Evolutionary conservation across 108 stramenopile species (phyloP).

Genomic region (Nannochloropsis salina): DNA sequence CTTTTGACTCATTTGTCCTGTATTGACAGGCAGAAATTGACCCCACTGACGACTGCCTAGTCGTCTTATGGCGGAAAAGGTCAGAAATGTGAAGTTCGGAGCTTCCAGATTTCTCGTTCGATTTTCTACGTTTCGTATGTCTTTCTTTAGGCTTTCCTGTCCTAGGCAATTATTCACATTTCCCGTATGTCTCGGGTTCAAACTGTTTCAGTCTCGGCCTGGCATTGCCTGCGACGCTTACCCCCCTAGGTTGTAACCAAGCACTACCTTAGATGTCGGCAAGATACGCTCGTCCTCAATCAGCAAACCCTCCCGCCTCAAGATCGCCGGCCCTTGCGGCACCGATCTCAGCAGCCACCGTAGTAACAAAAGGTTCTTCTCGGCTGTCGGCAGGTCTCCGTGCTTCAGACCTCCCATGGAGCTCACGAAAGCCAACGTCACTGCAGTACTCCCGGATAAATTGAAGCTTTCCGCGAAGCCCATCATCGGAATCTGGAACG

Average conservation of each 20-base stretch:
- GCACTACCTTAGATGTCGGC: not conserved
- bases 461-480: slow-evolving; percentile 53
- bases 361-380: slow-evolving; percentile 7
- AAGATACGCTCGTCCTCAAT: not conserved
- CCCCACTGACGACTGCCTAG: too few relatives aligned
- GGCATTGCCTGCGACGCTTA: too few relatives aligned
- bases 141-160: too few relatives aligned
- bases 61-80: too few relatives aligned
- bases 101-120: too few relatives aligned
- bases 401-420: slow-evolving; percentile 28
- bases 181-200: too few relatives aligned
- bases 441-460: slow-evolving; percentile 46
- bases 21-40: too few relatives aligned
- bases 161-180: too few relatives aligned
- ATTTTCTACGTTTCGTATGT: too few relatives aligned
- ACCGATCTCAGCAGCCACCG: slow-evolving; percentile 43
- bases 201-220: too few relatives aligned
- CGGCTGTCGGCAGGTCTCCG: slow-evolving; percentile 36
- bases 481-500: slow-evolving; percentile 51
- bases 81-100: too few relatives aligned
- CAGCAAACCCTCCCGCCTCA: slow-evolving; percentile 33
- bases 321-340: slow-evolving; percentile 21
- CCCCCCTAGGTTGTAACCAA: not conserved
- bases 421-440: slow-evolving; percentile 36
- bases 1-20: too few relatives aligned